A percentile compares a stretch with the other conserved stretches of the same genome.
phyloP scores from a whole-genome alignment of 495 filamentous ascomycete species.

The Haplographium delicatum region DNA sequence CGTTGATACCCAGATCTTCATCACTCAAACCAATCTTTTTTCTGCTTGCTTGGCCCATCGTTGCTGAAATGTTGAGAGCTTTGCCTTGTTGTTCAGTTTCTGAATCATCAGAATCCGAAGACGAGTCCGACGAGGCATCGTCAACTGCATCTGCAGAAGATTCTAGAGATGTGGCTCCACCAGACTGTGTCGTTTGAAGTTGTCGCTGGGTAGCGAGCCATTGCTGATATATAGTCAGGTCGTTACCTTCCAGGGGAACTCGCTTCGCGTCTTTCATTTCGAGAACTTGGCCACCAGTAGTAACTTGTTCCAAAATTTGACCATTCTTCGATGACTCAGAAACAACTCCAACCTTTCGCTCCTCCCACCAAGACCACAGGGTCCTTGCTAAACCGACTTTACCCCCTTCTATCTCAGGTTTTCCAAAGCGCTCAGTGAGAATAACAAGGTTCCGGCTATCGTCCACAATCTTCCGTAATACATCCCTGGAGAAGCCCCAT shows the following conservation, averaged over 20 bases:
- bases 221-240: constrained; percentile 78
- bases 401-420: constrained; percentile 32
- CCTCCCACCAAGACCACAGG: constrained; percentile 71
- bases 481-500: constrained; percentile 93
- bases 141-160: constrained; percentile 73
- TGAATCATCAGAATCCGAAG: constrained; percentile 79
- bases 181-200: constrained; percentile 67
- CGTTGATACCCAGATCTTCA: constrained; percentile 83
- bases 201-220: constrained; percentile 80
- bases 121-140: constrained; percentile 72
- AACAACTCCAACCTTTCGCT: constrained; percentile 57
- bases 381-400: constrained; percentile 45
- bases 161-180: constrained; percentile 60
- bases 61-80: constrained; percentile 80
- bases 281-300: constrained; percentile 57
- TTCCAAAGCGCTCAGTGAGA: constrained; percentile 63
- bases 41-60: constrained; percentile 70
- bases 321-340: constrained; percentile 51
- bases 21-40: constrained; percentile 78
- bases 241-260: constrained; percentile 62
- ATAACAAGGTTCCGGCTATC: constrained; percentile 78
- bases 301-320: constrained; percentile 58
- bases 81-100: constrained; percentile 89
- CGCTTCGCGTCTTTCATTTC: constrained; percentile 53
- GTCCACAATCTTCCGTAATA: constrained; percentile 65